Conservation (phyloP, 805 yeast species). For the Suhomyces pyralidae region DNA sequence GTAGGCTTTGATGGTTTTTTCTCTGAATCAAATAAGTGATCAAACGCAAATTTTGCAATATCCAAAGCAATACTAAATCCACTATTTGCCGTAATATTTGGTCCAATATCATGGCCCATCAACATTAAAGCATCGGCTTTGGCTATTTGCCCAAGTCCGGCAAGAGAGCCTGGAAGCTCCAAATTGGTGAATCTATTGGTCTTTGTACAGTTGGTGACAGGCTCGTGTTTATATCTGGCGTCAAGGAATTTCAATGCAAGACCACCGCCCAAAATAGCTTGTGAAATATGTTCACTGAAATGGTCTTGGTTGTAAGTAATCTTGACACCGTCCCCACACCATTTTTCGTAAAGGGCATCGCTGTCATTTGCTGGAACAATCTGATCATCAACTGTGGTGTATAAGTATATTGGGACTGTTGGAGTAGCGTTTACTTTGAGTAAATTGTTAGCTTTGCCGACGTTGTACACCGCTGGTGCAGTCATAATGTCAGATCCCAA, state of each 20-base stretch:
- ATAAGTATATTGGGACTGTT: conserved; percentile 10
- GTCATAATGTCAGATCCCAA: not conserved
- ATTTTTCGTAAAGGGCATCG: conserved; percentile 20
- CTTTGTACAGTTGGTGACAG: not conserved
- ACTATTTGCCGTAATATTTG: not conserved
- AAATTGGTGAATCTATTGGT: not conserved
- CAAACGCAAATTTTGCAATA: not conserved
- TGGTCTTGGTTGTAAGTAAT: conserved; percentile 9
- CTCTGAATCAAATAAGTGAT: not conserved
- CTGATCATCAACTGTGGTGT: conserved; percentile 10
- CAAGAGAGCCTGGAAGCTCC: not conserved
- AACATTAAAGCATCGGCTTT: not conserved
- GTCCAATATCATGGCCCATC: not conserved
- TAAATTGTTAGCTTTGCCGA: not conserved
- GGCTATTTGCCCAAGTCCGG: not conserved
- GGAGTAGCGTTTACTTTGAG: conserved; percentile 6
- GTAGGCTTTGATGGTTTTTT: not conserved
- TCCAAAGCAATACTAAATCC: not conserved
- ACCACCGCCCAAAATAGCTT: conserved; percentile 11
- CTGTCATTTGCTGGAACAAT: conserved; percentile 10
- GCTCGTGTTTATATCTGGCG: conserved; percentile 7
- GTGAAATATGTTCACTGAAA: conserved; percentile 24
- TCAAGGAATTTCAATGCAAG: conserved; percentile 19
- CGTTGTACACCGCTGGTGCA: not conserved
- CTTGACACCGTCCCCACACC: conserved; percentile 16